A percentile compares a stretch with the other conserved stretches of the same genome.
Conservation (phyloP, 2,329 filamentous ascomycete genomes). For the Dothiorella sarmentorum region DNA sequence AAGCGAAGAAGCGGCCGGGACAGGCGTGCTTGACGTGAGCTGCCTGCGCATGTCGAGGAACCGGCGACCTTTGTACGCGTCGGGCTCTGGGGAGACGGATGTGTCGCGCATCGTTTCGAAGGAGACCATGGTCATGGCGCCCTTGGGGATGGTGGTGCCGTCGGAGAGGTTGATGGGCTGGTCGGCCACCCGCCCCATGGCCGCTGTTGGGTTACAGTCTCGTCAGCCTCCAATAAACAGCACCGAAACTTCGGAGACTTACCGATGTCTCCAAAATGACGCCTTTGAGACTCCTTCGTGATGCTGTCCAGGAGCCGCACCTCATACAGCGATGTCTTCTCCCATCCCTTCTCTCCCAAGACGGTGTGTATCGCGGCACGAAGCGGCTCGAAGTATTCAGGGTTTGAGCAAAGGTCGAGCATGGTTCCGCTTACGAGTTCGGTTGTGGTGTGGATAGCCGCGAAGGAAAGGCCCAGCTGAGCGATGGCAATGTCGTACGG, state of each 20-base stretch:
- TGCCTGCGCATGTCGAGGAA: slow-evolving; percentile 20
- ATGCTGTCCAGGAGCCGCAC: slow-evolving; percentile 19
- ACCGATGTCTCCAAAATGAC: background rate
- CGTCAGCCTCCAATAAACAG: too few species aligned
- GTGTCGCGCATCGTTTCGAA: slow-evolving; percentile 11
- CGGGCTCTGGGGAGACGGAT: slow-evolving; percentile 15
- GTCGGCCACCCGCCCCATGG: slow-evolving; percentile 27
- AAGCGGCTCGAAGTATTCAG: background rate
- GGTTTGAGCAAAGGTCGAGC: background rate
- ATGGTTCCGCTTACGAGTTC: background rate
- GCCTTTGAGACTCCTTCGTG: slow-evolving; percentile 16
- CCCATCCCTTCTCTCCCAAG: background rate
- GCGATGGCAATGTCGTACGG: too few species aligned
- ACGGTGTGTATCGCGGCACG: background rate
- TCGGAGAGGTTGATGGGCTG: slow-evolving; percentile 28
- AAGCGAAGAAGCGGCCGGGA: slow-evolving; percentile 21
- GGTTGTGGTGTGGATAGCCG: background rate
- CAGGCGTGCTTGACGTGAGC: slow-evolving; percentile 19
- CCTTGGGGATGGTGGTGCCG: slow-evolving; percentile 26
- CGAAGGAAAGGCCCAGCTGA: background rate
- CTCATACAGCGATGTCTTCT: background rate
- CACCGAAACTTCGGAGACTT: background rate
- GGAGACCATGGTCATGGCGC: slow-evolving; percentile 19
- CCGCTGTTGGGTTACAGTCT: too few species aligned
- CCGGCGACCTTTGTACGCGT: slow-evolving; percentile 20